Base-by-base conservation (phyloP, 805 yeast genomes). In the Saturnispora sanitii region DNA sequence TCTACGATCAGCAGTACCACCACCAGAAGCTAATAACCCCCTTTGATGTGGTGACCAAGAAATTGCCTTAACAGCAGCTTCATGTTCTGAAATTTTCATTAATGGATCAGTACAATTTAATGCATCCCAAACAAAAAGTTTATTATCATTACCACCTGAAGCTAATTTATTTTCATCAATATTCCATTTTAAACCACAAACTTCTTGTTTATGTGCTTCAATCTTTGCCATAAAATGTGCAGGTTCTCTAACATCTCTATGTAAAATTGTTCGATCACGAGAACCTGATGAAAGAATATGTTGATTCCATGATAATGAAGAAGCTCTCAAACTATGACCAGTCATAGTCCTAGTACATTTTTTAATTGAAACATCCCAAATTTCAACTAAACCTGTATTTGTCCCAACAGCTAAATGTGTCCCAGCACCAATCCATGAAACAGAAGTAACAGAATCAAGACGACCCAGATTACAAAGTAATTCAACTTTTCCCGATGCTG, bases 1-100 rank as follows among this genome's bases (percentile, higher is more conserved):
- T 30, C 79, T 72, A 43, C 90, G 77, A 60, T 92, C 98, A 1
- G 94, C 88, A 1, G 97, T 87, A 28, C 98, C 98, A 16, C 98
- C 98, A 13, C 98, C 98, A 2, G 92, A 75, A 1, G 97, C 97
- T 41, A 92, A 60, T 3, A 88, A 71, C 1, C 97, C 96, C 41
- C 96, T 67, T 56, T 86, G 95, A 56, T 92, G 97, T 2, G 98
- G 97, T 1, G 94, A 83, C 98, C 98, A 92, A 2, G 95, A 84
- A 40, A 92, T 71, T 0, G 97, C 98, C 61, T 92, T 92, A 3
- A 92, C 94, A 0, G 98, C 98, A 1, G 97, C 96, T 15, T 74
- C 76, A 58, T 92, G 97, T 47, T 86, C 95, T 2, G 70, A 67
- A 51, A 87, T 82, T 44, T 70, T 79, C 54, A 79, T 73, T 22